Percentiles rank a stretch among this genome's conserved stretches.
These are phyloP conservation scores for Linum trigynum DNA, from an alignment of 345 rosid genomes.

Conservation along the genomic window DNA sequence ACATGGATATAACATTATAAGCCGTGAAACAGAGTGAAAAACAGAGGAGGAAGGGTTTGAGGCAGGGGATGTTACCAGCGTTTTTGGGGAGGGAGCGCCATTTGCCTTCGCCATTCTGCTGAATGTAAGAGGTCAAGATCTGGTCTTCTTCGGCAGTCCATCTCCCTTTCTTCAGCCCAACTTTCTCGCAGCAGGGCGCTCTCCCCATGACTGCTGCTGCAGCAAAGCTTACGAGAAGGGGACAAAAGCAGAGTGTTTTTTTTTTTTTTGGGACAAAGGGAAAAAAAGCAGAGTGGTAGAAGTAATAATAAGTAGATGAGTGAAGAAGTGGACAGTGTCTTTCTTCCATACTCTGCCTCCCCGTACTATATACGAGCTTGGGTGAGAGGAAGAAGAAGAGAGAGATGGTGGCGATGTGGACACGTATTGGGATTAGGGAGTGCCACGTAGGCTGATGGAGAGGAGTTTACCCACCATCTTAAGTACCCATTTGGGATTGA, in stretches of 20 bases:
- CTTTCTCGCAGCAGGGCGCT: slow-evolving; percentile 80
- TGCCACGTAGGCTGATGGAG: slow-evolving; percentile 16
- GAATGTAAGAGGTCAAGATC: slow-evolving; percentile 50
- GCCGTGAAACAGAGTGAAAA: background rate
- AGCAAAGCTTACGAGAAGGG: too few relatives aligned
- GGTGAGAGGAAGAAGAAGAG: background rate
- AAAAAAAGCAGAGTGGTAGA: too few relatives aligned
- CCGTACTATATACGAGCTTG: slow-evolving; percentile 7
- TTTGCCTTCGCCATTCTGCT: slow-evolving; percentile 66
- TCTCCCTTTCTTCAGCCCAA: slow-evolving; percentile 73
- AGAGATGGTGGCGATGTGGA: background rate
- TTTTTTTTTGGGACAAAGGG: background rate
- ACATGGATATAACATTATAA: background rate
- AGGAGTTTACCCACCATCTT: too few relatives aligned
- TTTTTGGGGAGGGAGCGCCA: slow-evolving; percentile 85
- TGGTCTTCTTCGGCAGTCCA: slow-evolving; percentile 85
- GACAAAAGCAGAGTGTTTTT: background rate
- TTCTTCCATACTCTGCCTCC: background rate
- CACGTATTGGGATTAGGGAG: slow-evolving; percentile 2
- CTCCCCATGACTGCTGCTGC: slow-evolving; percentile 47
- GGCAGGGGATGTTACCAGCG: too few relatives aligned
- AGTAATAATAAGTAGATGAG: too few relatives aligned
- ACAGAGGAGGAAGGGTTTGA: background rate
- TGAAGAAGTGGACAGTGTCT: background rate
- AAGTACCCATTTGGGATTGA: too few relatives aligned